Conservation (phyloP, 176 grass and related monocot species). For the Hordeum marinum region DNA sequence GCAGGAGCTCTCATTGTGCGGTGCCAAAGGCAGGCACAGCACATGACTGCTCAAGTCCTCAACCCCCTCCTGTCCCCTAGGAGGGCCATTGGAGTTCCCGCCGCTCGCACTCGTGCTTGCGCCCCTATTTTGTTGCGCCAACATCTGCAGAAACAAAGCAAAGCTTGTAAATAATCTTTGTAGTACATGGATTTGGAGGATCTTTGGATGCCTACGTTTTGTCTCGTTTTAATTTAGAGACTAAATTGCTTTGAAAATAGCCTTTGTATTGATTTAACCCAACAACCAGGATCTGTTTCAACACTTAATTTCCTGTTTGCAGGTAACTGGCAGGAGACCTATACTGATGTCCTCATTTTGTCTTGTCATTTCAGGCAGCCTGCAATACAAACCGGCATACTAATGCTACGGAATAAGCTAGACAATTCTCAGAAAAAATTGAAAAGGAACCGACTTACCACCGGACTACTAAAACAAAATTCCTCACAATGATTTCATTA, state of each 20-base stretch:
- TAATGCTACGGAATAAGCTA: background rate
- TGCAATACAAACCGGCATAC: slow-evolving; percentile 2
- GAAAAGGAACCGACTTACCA: slow-evolving; percentile 3
- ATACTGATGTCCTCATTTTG: background rate
- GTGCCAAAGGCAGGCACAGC: background rate
- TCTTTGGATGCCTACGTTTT: background rate
- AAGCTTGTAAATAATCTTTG: background rate
- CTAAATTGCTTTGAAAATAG: background rate
- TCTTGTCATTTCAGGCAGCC: slow-evolving; percentile 5
- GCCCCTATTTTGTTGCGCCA: slow-evolving; percentile 8
- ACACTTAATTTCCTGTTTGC: background rate
- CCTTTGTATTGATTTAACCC: background rate
- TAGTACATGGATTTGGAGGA: background rate
- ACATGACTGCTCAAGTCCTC: background rate
- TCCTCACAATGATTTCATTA: background rate
- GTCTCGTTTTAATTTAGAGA: background rate
- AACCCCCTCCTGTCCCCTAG: background rate
- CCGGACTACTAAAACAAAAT: background rate
- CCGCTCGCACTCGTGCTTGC: slow-evolving; percentile 2
- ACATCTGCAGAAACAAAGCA: slow-evolving; percentile 29
- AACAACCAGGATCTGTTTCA: background rate
- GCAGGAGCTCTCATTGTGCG: background rate
- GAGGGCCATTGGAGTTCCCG: background rate
- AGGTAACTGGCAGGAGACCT: background rate
- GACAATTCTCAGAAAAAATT: background rate